phyloP scores from a whole-genome alignment of 73 alveolate species.

The Blepharisma stoltei region DNA sequence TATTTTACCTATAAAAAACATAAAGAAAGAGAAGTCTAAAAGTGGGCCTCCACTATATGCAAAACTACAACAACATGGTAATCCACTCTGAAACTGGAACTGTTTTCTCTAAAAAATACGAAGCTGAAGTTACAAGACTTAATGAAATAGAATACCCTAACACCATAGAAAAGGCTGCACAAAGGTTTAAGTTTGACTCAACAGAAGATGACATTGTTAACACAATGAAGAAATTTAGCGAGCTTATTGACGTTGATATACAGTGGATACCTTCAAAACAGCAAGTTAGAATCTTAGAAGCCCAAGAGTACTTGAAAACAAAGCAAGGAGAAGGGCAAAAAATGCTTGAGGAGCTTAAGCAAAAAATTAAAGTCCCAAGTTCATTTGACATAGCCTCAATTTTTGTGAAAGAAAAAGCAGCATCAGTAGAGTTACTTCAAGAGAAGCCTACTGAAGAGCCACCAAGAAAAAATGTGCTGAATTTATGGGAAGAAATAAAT shows the following conservation, averaged over 20 bases:
- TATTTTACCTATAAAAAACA: no score
- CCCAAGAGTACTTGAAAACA: neutral
- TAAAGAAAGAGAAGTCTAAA: no score
- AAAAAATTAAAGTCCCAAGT: no score
- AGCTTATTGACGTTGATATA: slow-evolving; percentile 19
- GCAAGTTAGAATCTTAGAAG: neutral
- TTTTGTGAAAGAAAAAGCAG: no score
- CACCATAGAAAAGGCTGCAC: slow-evolving; percentile 28
- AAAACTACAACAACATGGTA: slow-evolving; percentile 28
- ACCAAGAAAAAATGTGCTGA: no score
- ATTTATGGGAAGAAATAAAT: no score
- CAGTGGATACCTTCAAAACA: neutral
- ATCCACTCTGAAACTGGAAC: slow-evolving; percentile 20
- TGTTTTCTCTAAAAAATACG: slow-evolving; percentile 10
- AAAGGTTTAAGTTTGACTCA: slow-evolving; percentile 28
- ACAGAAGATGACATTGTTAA: slow-evolving; percentile 29
- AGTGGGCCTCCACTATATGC: slow-evolving; percentile 38
- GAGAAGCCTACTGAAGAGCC: no score
- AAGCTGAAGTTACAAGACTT: neutral
- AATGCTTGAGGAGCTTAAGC: no score
- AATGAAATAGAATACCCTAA: slow-evolving; percentile 27
- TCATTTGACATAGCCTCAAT: no score
- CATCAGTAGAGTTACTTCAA: no score
- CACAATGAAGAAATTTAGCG: slow-evolving; percentile 24
- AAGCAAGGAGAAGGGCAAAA: no score